Percentiles rank a stretch among this genome's conserved stretches.
Evolutionary conservation across 768 basidiomycete genomes (phyloP).

Genomic region (Terana coerulea): DNA sequence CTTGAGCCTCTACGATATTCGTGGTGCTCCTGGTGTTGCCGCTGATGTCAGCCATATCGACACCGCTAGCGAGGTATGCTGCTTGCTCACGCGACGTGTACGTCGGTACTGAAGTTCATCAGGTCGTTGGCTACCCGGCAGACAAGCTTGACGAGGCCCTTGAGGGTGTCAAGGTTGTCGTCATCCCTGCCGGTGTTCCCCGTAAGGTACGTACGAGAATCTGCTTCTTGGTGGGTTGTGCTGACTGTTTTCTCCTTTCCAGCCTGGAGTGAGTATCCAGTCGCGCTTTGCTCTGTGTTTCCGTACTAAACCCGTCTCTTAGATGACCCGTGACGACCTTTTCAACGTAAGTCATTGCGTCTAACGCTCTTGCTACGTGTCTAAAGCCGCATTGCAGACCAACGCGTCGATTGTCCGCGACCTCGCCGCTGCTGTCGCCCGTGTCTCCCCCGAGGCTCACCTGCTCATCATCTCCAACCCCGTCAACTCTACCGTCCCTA

Average conservation of each 20-base stretch:
- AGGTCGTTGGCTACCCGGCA: conserved; percentile 80
- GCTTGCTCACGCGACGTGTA: conserved; percentile 14
- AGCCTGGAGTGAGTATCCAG: conserved; percentile 75
- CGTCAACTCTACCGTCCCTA: conserved; percentile 97
- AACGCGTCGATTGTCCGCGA: conserved; percentile 98
- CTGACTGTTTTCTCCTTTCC: conserved; percentile 25
- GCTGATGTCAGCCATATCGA: conserved; percentile 97
- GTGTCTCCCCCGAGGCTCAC: conserved; percentile 81
- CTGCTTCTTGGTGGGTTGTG: conserved; percentile 12
- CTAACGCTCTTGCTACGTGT: neutral
- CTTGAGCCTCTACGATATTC: conserved; percentile 90
- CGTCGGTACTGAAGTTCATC: neutral
- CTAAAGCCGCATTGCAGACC: conserved; percentile 47
- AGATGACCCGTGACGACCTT: conserved; percentile 97
- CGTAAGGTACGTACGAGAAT: conserved; percentile 68
- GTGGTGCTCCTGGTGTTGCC: conserved; percentile 94
- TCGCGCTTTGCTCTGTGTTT: conserved; percentile 9
- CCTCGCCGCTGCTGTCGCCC: conserved; percentile 84
- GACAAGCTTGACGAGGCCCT: conserved; percentile 89
- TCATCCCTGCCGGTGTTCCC: conserved; percentile 99
- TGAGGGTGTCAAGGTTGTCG: conserved; percentile 85
- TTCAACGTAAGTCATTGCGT: conserved; percentile 70
- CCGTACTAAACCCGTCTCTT: conserved; percentile 22
- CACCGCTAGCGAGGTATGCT: conserved; percentile 68
- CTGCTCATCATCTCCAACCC: conserved; percentile 98